Evolutionary conservation across 2,329 filamentous ascomycete species (phyloP).

Genomic region (Macroventuria anomochaeta): DNA sequence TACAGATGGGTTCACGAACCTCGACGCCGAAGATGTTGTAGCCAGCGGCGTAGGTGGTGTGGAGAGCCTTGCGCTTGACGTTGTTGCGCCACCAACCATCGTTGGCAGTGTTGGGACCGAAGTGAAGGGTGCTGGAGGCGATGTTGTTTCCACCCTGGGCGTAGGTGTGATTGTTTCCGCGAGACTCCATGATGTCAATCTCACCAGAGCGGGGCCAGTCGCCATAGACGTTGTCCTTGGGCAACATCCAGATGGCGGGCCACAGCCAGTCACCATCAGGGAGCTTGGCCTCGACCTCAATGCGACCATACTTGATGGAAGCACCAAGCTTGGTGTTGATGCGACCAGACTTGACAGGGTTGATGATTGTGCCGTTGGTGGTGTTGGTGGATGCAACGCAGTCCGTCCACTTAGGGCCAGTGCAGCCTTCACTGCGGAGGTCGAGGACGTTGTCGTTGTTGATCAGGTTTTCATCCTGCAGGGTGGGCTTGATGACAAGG

Average conservation of each 20-base stretch:
- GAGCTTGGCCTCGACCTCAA: slow-evolving; percentile 79
- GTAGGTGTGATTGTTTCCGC: slow-evolving; percentile 83
- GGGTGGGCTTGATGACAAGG: slow-evolving; percentile 77
- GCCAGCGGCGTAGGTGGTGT: slow-evolving; percentile 71
- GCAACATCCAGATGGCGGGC: slow-evolving; percentile 93
- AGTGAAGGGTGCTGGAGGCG: slow-evolving; percentile 79
- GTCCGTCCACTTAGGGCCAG: slow-evolving; percentile 63
- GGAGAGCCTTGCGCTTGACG: slow-evolving; percentile 74
- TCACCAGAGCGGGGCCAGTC: slow-evolving; percentile 80
- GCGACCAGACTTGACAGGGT: slow-evolving; percentile 77
- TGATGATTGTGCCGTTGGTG: slow-evolving; percentile 78
- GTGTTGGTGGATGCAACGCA: slow-evolving; percentile 77
- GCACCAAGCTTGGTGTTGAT: slow-evolving; percentile 76
- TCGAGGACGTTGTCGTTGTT: slow-evolving; percentile 72
- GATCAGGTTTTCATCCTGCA: slow-evolving; percentile 72
- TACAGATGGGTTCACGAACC: slow-evolving; percentile 20
- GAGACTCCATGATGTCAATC: slow-evolving; percentile 81
- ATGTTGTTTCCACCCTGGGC: slow-evolving; percentile 81
- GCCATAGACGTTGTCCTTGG: slow-evolving; percentile 74
- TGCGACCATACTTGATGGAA: slow-evolving; percentile 78
- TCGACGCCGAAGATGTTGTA: slow-evolving; percentile 84
- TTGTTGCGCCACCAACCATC: slow-evolving; percentile 87
- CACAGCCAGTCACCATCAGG: slow-evolving; percentile 85
- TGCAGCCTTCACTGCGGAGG: slow-evolving; percentile 71
- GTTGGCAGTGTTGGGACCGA: slow-evolving; percentile 74